Conservation (phyloP, 108 stramenopile genomes). For the Schizochytrium sp. region DNA sequence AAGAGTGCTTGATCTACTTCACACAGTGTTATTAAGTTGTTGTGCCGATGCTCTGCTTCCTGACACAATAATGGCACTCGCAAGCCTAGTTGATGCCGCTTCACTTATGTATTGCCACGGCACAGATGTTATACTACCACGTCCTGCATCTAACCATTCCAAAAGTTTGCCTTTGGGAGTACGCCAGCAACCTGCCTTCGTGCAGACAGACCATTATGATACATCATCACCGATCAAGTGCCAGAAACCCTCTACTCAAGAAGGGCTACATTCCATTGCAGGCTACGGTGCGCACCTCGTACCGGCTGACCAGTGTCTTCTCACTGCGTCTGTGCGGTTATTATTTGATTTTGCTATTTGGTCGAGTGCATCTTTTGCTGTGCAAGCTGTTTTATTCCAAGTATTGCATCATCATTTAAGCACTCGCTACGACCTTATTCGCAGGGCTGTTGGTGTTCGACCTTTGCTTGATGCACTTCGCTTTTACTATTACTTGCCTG, state of each 20-base stretch:
- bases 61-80: conserved; percentile 20
- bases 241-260: too few species aligned
- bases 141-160: not conserved
- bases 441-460: not conserved
- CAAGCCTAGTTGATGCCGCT: conserved; percentile 9
- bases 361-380: conserved; percentile 7
- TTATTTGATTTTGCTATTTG: conserved; percentile 34
- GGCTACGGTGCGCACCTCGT: not conserved
- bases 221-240: too few species aligned
- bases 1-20: not conserved
- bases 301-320: not conserved
- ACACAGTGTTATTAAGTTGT: not conserved
- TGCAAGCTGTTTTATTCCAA: not conserved
- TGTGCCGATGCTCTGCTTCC: not conserved
- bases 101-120: conserved; percentile 12
- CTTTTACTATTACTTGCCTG: conserved; percentile 11
- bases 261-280: not conserved
- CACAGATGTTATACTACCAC: not conserved
- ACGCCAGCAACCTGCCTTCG: too few species aligned
- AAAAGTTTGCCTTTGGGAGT: too few species aligned
- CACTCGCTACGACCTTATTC: not conserved
- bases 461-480: conserved; percentile 4
- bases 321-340: conserved; percentile 2
- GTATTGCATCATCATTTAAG: conserved; percentile 39
- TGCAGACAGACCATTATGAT: too few species aligned